Conservation (phyloP, 768 basidiomycete genomes). For the Agrocybe pediades region DNA sequence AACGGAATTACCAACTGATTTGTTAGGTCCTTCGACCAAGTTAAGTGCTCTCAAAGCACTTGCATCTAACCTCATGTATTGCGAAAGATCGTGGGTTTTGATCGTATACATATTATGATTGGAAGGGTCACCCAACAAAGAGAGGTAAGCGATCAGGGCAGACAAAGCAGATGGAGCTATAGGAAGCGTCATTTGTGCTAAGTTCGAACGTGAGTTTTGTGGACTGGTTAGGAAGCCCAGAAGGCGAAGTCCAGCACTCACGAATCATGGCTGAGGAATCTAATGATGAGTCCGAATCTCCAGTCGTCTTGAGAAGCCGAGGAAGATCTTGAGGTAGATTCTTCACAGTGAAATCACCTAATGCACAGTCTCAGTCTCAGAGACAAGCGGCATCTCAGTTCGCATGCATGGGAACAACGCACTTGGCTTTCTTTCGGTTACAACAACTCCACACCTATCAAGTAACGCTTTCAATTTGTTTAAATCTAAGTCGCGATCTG, state of each 20-base stretch:
- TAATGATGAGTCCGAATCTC: conserved; percentile 40
- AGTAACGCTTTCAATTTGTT: conserved; percentile 84
- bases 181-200: conserved; percentile 78
- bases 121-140: conserved; percentile 72
- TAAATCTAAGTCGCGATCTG: conserved; percentile 85
- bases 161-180: conserved; percentile 79
- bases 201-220: no score
- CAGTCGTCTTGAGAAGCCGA: conserved; percentile 57
- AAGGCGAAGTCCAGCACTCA: no score
- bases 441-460: conserved; percentile 87
- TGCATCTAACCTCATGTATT: conserved; percentile 95
- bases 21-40: conserved; percentile 72
- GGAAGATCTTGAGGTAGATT: conserved; percentile 81
- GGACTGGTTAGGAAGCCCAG: no score
- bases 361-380: no score
- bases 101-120: conserved; percentile 84
- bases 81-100: conserved; percentile 85
- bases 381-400: background rate
- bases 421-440: conserved; percentile 91
- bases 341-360: conserved; percentile 84
- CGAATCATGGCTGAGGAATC: conserved; percentile 57
- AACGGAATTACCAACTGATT: conserved; percentile 36
- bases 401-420: conserved; percentile 20
- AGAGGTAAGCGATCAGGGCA: conserved; percentile 82
- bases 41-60: conserved; percentile 91